Base-by-base conservation (phyloP, 164 flowering plant genomes). In the Macadamia integrifolia region DNA sequence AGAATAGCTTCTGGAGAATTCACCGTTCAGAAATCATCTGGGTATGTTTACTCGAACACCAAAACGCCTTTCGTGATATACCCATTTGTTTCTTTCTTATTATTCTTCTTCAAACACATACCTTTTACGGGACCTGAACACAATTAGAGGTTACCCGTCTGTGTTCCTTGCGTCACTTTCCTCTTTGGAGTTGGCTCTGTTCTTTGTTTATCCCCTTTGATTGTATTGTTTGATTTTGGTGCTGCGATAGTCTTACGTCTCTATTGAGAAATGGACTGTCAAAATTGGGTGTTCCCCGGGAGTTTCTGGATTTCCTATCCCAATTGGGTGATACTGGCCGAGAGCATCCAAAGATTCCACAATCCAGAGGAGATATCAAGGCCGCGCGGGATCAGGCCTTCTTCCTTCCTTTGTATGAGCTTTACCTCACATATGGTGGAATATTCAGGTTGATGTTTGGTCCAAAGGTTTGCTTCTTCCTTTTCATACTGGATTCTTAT, bases 381-480 rank as follows among this genome's bases (percentile, higher is more conserved):
- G 86, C 92, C 50, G 69, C 92, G 35, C 75, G 86, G 12, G 85
- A 77, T 29, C 88, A 90, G 77, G 84, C 99, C 9, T 94, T 94
- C 68, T 94, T 92, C 77, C 72, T 92, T 12, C 98, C 99, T 18
- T 69, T 94, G 61, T 94, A 87, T 77, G 90, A 88, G 77, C 92
- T 92, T 66, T 94, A 75, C 71, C 89, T 90, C 64, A 84, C 87
- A 35, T 94, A 94, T 81, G 99, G 99, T 68, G 97, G 97, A 72
- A 73, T 94, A 57, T 94, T 92, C 75, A 79, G 97, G 71, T 71
- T 94, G 74, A 82, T 70, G 6, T 89, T 94, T 82, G 99, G 99
- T 66, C 99, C 99, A 53, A 94, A 94, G 97, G 99, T 91, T 80
- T 40, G 78, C 30, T 70, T 69, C 14, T 11, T 9, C 2, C 60